Base-by-base conservation (phyloP, 2,329 filamentous ascomycete species). In the Alternaria sp. region DNA sequence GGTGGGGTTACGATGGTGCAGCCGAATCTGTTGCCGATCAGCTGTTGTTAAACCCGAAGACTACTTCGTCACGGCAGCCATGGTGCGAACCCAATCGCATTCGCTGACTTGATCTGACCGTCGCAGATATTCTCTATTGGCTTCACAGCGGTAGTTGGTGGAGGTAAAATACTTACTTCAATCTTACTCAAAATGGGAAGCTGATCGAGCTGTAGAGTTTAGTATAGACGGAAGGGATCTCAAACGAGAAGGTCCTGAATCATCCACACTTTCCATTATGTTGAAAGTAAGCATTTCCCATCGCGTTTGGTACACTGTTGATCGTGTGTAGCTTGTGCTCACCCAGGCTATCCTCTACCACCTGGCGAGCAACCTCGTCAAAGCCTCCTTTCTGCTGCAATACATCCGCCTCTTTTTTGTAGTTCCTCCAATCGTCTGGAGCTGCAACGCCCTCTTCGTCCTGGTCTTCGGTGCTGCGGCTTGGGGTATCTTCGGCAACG, bases 281-380 rank as follows among this genome's bases (percentile, higher is more conserved):
- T 54, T 54, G 9, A 54, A 50, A n/a, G 44, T 51, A 50, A 4
- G 21, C 13, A 13, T 3, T 44, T n/a, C 8, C 21, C 21, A n/a
- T n/a, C 29, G 2, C 11, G 26, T 14, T 10, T 26, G 13, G 39
- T 26, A 26, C n/a, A 21, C 40, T 36, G 23, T 51, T 56, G 31
- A 62, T 33, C 9, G n/a, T 9, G 5, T 9, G 5, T 21, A 77
- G 74, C 67, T 77, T 49, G 56, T 76, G 17, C 71, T 74, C 50
- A 63, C 68, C 8, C 69, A 72, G 39, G 71, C 67, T 14, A 62
- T 74, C 26, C 49, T 75, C 53, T 77, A 74, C 58, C 71, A 74
- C n/a, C 54, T 71, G 28, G 58, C 67, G 7, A 68, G 71, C 49
- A 75, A 76, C 58, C 53, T 75, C 2, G 65, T 73, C 51, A 77